Conservation (phyloP, 139 green algal species). For the Deuterostichococcus epilithicus region DNA sequence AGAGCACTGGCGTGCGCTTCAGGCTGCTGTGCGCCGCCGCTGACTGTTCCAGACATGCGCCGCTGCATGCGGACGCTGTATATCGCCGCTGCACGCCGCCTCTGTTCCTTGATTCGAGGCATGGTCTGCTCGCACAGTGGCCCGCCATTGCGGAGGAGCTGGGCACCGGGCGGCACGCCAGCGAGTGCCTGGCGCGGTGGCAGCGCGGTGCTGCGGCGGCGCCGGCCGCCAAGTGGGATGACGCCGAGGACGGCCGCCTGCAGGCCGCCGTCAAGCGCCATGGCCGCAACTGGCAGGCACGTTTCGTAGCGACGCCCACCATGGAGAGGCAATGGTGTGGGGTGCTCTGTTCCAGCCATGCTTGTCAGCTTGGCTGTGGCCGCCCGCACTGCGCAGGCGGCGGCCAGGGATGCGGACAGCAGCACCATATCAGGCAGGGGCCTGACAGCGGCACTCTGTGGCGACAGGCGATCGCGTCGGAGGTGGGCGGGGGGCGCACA, state of each 20-base stretch:
- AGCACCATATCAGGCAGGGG: neutral
- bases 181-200: slow-evolving; percentile 11
- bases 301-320: neutral
- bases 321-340: no score
- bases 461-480: slow-evolving; percentile 7
- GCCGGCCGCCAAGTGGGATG: neutral
- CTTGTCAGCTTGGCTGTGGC: neutral
- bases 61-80: no score
- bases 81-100: no score
- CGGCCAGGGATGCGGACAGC: neutral
- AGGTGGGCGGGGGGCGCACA: slow-evolving; percentile 5
- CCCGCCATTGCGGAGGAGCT: neutral
- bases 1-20: no score
- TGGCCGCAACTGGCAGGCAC: slow-evolving; percentile 15
- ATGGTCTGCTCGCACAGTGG: slow-evolving; percentile 12
- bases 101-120: no score
- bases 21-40: no score
- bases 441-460: neutral
- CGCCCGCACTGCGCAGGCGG: neutral
- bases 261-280: neutral
- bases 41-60: no score
- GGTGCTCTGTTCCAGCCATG: neutral
- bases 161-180: slow-evolving; percentile 11
- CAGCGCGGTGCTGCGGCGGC: neutral
- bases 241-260: slow-evolving; percentile 11